Percentiles rank a stretch among this genome's conserved stretches.
Evolutionary conservation across 2,329 filamentous ascomycete species (phyloP).

Genomic region (Nannizzia gypsea): DNA sequence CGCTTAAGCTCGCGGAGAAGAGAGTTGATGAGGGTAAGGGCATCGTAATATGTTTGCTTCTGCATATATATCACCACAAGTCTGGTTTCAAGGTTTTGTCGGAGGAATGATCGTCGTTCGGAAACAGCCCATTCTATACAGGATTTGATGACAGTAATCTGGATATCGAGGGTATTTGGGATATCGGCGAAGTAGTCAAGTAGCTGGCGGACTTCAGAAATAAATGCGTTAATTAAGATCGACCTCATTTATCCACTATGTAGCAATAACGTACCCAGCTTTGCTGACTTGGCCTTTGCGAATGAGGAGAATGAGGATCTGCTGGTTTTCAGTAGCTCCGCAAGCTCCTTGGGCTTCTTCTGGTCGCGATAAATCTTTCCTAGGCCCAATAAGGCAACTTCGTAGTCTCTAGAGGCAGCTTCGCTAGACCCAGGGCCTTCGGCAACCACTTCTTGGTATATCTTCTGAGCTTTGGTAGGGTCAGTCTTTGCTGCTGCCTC

Average conservation of each 20-base stretch:
- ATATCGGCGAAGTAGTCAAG: slow-evolving; percentile 92
- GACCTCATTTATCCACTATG: not conserved
- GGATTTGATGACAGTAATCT: slow-evolving; percentile 91
- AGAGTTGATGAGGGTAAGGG: slow-evolving; percentile 89
- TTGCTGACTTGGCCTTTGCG: slow-evolving; percentile 97
- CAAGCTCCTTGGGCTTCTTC: slow-evolving; percentile 71
- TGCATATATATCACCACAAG: slow-evolving; percentile 91
- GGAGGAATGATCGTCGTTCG: slow-evolving; percentile 87
- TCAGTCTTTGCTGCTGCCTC: slow-evolving; percentile 71
- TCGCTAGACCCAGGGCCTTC: slow-evolving; percentile 76
- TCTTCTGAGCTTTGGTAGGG: slow-evolving; percentile 69
- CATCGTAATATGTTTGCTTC: slow-evolving; percentile 95
- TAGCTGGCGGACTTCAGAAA: slow-evolving; percentile 68
- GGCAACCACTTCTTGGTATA: slow-evolving; percentile 82
- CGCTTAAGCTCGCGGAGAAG: slow-evolving; percentile 95
- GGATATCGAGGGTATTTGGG: slow-evolving; percentile 85
- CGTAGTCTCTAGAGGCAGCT: slow-evolving; percentile 79
- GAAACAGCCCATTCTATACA: slow-evolving; percentile 99
- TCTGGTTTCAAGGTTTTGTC: slow-evolving; percentile 94
- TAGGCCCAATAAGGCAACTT: slow-evolving; percentile 73
- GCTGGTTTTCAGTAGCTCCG: slow-evolving; percentile 80
- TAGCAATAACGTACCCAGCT: slow-evolving; percentile 58
- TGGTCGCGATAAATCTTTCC: slow-evolving; percentile 82
- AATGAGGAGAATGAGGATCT: slow-evolving; percentile 87
- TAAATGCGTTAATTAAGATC: not conserved